Evolutionary conservation across 192 early-diverging fungal genomes (phyloP).

Genomic region (Coemansia sp.): DNA sequence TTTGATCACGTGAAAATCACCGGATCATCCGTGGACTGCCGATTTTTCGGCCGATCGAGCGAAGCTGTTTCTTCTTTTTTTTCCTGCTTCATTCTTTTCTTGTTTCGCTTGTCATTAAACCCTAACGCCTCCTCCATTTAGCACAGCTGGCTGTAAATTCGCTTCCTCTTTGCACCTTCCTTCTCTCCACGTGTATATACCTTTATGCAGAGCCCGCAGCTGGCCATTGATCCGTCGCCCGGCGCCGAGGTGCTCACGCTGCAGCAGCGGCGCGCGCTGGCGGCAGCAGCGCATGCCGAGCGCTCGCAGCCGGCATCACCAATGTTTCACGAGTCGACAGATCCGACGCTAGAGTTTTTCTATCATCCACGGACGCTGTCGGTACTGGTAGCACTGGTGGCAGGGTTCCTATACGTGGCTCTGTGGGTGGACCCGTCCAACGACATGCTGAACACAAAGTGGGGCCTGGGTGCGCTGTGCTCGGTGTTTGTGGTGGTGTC

Average conservation of each 20-base stretch:
- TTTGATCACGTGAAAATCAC: constrained; percentile 14
- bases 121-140: too few species aligned
- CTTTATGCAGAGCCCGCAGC: background rate
- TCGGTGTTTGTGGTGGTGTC: constrained; percentile 75
- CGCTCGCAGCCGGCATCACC: constrained; percentile 11
- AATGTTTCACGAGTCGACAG: constrained; percentile 45
- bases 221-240: background rate
- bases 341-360: constrained; percentile 48
- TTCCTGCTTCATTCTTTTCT: too few species aligned
- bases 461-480: constrained; percentile 45
- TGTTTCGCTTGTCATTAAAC: too few species aligned
- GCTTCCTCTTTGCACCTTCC: background rate
- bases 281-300: background rate
- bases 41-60: background rate
- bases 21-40: too few species aligned
- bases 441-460: constrained; percentile 48
- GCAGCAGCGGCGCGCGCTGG: background rate
- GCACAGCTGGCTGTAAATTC: too few species aligned
- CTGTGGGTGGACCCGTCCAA: constrained; percentile 42
- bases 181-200: background rate
- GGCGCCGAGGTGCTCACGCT: background rate
- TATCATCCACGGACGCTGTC: constrained; percentile 51
- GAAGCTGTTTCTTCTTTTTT: too few species aligned
- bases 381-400: constrained; percentile 29
- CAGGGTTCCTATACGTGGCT: constrained; percentile 48